Base-by-base conservation (phyloP, 257 asterid genomes). In the Solanum lycopersicoides region DNA sequence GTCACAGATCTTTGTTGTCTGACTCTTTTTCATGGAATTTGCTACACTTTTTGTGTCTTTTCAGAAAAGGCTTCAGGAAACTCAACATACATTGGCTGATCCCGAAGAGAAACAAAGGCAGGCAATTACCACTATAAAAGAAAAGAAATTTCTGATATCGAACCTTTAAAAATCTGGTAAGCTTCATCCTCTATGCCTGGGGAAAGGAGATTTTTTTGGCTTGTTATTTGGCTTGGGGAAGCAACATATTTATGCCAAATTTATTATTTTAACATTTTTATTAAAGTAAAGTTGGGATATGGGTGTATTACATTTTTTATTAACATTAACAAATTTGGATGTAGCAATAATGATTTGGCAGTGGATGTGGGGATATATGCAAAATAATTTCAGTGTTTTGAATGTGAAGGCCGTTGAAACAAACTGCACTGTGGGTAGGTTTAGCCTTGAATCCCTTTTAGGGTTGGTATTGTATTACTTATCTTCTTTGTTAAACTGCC, bases 111-210 rank as follows among this genome's bases (percentile, higher is more conserved):
- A 90, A 89, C 97, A 94, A 82, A 92, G 94, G 86, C 98, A 93
- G 91, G 98, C 99, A 83, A 97, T 93, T 89, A 94, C 96, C 86
- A 94, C 95, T 65, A 97, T 97, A 86, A 97, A 95, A 89, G 99
- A 97, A 89, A 97, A 97, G 93, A 98, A 97, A 85, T 97, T 90
- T 92, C 90, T 97, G 88, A 95, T 97, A 93, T 91, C 97, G 91
- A 96, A 91, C 91, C 99, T 97, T 90, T 96, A 96, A 9, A 97
- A 94, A 86, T 97, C 99, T 73, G 99, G 99, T 97, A 89, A 87
- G 94, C 83, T 86, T 82, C 89, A 39, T 79, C 60, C n/a, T 77
- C 75, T 47, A 32, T 80, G 84, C 44, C 85, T 30, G 44, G 20
- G 2, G 18, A 80, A 47, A 47, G 28, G 68, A 80, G 68, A 80